phyloP scores from a whole-genome alignment of 2,329 filamentous ascomycete genomes.

The Elsinoe batatas region DNA sequence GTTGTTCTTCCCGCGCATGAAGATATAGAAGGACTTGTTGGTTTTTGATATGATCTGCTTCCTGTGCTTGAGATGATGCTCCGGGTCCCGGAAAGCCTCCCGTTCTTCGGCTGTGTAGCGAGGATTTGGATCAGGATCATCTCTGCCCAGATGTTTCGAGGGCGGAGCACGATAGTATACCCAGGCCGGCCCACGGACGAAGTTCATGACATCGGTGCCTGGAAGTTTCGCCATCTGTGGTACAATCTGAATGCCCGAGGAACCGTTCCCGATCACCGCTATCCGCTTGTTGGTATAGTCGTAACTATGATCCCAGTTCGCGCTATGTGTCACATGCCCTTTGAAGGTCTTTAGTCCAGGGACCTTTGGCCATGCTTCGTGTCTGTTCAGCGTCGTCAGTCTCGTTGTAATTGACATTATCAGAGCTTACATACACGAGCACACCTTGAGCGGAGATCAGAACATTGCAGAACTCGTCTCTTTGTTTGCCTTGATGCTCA shows the following conservation, averaged over 20 bases:
- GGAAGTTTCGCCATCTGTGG: conserved; percentile 21
- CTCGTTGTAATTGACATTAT: background rate
- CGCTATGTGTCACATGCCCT: conserved; percentile 28
- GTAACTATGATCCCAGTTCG: conserved; percentile 24
- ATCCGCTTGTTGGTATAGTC: conserved; percentile 25
- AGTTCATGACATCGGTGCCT: conserved; percentile 23
- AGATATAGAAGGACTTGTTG: conserved; percentile 25
- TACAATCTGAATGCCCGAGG: conserved; percentile 32
- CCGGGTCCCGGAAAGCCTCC: conserved; percentile 23
- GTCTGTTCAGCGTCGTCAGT: background rate
- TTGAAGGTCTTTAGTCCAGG: conserved; percentile 27
- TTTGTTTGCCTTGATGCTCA: conserved; percentile 22
- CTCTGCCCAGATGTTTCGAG: conserved; percentile 14
- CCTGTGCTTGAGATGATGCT: conserved; percentile 26
- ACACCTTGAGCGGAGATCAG: conserved; percentile 25
- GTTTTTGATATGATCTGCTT: conserved; percentile 26
- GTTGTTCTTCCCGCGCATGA: background rate
- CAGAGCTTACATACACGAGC: conserved; percentile 12
- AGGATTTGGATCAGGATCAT: conserved; percentile 20
- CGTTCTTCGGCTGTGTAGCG: conserved; percentile 26
- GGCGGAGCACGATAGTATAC: conserved; percentile 31
- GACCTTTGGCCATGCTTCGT: conserved; percentile 29
- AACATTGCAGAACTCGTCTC: conserved; percentile 26
- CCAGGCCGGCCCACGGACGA: conserved; percentile 26
- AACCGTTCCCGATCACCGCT: conserved; percentile 28